Percentiles rank a stretch among this genome's conserved stretches.
Evolutionary conservation across 2,329 filamentous ascomycete species (phyloP).

Genomic region (Ophidiomyces ophidiicola): DNA sequence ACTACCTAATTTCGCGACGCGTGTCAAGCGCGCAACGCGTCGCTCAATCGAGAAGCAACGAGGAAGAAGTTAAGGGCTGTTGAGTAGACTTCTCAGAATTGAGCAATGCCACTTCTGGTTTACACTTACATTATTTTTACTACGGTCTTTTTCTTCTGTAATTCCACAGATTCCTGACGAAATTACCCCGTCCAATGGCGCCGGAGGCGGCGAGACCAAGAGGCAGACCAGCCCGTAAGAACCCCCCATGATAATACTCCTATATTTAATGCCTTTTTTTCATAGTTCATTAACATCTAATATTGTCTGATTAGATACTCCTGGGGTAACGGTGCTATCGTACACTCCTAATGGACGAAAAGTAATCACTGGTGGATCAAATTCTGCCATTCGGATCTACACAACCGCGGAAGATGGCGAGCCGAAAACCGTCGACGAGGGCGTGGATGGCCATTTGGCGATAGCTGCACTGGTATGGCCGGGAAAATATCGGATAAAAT

Average conservation of each 20-base stretch:
- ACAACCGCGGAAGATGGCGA: conserved; percentile 85
- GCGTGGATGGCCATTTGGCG: conserved; percentile 70
- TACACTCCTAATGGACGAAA: conserved; percentile 83
- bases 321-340: conserved; percentile 71
- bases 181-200: conserved; percentile 26
- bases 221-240: conserved; percentile 39
- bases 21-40: conserved; percentile 5
- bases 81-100: no score
- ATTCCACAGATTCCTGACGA: no score
- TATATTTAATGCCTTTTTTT: conserved; percentile 8
- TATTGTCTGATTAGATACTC: conserved; percentile 49
- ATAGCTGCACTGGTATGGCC: conserved; percentile 57
- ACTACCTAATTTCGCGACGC: no score
- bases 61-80: no score
- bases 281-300: neutral
- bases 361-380: conserved; percentile 81
- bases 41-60: neutral
- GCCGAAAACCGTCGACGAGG: conserved; percentile 82
- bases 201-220: conserved; percentile 28
- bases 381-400: conserved; percentile 88
- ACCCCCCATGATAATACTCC: neutral
- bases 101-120: no score
- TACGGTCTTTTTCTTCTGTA: no score
- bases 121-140: no score
- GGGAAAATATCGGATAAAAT: no score